These are phyloP conservation scores for Pyrus pyrifolia DNA, from an alignment of 306 rosid genomes.

Conservation along the genomic window DNA sequence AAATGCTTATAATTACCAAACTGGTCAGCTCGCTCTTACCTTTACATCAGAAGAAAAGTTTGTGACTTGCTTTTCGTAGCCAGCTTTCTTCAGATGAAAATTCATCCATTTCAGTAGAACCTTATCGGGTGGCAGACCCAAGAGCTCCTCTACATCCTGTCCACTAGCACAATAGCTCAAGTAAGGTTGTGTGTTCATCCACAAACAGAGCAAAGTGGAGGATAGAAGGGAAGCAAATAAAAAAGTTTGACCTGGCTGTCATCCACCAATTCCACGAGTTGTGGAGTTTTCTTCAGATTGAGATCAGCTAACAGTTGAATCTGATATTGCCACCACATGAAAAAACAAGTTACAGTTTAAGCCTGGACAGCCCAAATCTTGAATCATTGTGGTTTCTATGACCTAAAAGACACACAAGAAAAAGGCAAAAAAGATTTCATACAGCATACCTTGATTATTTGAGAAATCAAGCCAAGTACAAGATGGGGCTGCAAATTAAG, in stretches of 20 bases:
- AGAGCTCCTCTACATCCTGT: slow-evolving; percentile 98
- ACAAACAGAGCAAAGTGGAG: neutral
- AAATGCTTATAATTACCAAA: slow-evolving; percentile 13
- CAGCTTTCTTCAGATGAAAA: slow-evolving; percentile 89
- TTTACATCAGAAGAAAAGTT: slow-evolving; percentile 93
- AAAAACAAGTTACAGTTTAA: slow-evolving; percentile 13
- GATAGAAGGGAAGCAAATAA: neutral
- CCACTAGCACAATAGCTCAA: slow-evolving; percentile 8
- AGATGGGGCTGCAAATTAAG: slow-evolving; percentile 70
- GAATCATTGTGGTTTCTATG: slow-evolving; percentile 6
- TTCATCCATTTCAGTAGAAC: slow-evolving; percentile 98
- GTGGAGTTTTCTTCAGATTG: slow-evolving; percentile 97
- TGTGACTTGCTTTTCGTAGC: slow-evolving; percentile 89
- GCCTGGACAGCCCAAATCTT: neutral
- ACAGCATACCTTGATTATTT: slow-evolving; percentile 75
- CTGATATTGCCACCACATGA: slow-evolving; percentile 42
- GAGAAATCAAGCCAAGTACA: slow-evolving; percentile 91
- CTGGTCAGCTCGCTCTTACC: slow-evolving; percentile 39
- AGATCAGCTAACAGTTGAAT: slow-evolving; percentile 95
- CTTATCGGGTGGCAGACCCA: slow-evolving; percentile 90
- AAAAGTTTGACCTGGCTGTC: slow-evolving; percentile 66
- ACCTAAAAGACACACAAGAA: slow-evolving; percentile 4
- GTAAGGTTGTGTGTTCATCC: slow-evolving; percentile 1
- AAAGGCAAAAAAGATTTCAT: slow-evolving; percentile 1
- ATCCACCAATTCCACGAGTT: slow-evolving; percentile 92